Evolutionary conservation across 768 basidiomycete genomes (phyloP).

Genomic region (Hypsizygus marmoreus): DNA sequence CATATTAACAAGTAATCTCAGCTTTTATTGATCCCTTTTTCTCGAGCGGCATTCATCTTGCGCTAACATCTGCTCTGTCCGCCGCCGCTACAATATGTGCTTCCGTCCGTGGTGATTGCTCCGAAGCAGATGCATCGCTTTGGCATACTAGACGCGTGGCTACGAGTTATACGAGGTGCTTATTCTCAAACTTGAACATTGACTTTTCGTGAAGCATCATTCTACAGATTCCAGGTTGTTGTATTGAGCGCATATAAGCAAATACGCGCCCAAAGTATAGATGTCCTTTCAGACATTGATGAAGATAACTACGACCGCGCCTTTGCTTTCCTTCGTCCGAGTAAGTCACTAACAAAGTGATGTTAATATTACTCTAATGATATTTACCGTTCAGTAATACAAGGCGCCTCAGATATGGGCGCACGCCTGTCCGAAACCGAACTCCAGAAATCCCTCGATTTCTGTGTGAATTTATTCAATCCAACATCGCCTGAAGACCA

Average conservation of each 20-base stretch:
- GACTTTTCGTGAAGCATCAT: neutral
- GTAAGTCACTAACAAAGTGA: conserved; percentile 31
- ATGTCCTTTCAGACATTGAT: conserved; percentile 62
- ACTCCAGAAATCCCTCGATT: conserved; percentile 75
- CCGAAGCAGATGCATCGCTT: conserved; percentile 45
- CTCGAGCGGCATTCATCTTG: conserved; percentile 65
- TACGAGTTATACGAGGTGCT: conserved; percentile 59
- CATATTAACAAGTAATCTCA: conserved; percentile 16
- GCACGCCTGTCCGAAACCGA: conserved; percentile 69
- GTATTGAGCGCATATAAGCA: conserved; percentile 77
- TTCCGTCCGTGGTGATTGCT: conserved; percentile 50
- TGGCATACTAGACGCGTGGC: conserved; percentile 61
- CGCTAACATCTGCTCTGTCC: conserved; percentile 61
- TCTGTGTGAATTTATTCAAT: conserved; percentile 72
- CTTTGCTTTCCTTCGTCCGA: conserved; percentile 62
- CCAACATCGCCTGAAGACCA: conserved; percentile 68
- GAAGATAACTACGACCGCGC: conserved; percentile 74
- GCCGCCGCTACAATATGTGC: conserved; percentile 60
- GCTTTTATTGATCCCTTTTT: conserved; percentile 72
- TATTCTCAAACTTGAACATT: neutral
- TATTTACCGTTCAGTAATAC: conserved; percentile 56
- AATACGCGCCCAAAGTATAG: conserved; percentile 57
- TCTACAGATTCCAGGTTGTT: conserved; percentile 62
- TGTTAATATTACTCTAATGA: neutral
- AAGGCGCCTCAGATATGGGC: conserved; percentile 80